A percentile compares a stretch with the other conserved stretches of the same genome.
phyloP scores from a whole-genome alignment of 176 grass and related monocot species.

The Ensete glaucum region DNA sequence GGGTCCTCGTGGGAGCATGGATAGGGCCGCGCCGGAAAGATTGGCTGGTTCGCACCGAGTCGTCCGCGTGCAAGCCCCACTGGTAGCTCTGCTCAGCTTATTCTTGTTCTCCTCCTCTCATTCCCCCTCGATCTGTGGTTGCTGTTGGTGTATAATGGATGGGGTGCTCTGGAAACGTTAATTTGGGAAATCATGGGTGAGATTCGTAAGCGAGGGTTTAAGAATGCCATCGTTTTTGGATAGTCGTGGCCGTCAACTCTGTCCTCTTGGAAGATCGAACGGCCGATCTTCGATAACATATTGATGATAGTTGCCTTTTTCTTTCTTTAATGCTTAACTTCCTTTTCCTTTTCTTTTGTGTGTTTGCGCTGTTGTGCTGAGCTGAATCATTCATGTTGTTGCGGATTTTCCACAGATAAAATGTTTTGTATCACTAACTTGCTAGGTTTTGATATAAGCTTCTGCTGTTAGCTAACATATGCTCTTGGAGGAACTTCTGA shows the following conservation, averaged over 20 bases:
- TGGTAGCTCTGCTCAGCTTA: neutral
- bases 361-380: neutral
- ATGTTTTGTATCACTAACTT: neutral
- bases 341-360: neutral
- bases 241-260: neutral
- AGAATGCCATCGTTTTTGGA: neutral
- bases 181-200: neutral
- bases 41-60: slow-evolving; percentile 4
- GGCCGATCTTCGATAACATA: neutral
- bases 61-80: slow-evolving; percentile 9
- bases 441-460: too few relatives aligned
- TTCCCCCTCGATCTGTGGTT: neutral
- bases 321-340: neutral
- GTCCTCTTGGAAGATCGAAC: neutral
- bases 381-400: neutral
- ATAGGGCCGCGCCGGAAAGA: neutral
- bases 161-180: neutral
- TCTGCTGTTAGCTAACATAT: too few relatives aligned
- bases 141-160: neutral
- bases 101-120: neutral
- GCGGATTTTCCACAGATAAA: neutral
- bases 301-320: neutral
- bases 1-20: neutral
- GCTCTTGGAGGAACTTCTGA: neutral
- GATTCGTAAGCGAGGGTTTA: neutral